Base-by-base conservation (phyloP, 306 rosid species). In the Luffa acutangula region DNA sequence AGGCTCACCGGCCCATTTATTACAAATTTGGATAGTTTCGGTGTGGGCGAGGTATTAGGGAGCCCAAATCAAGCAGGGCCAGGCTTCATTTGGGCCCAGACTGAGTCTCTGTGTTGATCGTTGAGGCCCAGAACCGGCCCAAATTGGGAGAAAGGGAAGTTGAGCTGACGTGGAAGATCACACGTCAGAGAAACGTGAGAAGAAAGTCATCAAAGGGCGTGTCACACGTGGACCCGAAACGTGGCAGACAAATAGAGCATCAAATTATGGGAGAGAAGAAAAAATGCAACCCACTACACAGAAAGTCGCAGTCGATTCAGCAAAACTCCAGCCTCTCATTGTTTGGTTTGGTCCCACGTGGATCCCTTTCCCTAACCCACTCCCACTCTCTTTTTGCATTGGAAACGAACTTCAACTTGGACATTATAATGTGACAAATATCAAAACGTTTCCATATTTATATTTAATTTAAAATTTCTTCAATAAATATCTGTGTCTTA, bases 141-240 rank as follows among this genome's bases (percentile, higher is more conserved):
- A 62, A 62, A 1, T 14, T 6, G n/a, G 25, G 18, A 60, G 2
- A 0, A 3, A 31, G 69, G 5, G 17, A 13, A 11, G 3, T 5
- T 3, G 51, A 18, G 9, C 14, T 11, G 42, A 21, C 42, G 69
- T 33, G 42, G 43, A 37, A 45, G 37, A 21, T 70, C 33, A 20
- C 20, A 45, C 57, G 76, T 71, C 57, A 71, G 54, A 45, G 57
- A 71, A 42, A 45, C 76, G 76, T 71, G 20, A 71, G 76, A 21
- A 21, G 39, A 2, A 71, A 9, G 76, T 71, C 57, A 71, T 21
- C 56, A 46, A 45, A 13, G 18, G 13, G 39, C 0, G 2, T 6
- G 76, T 6, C 9, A 71, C 41, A 71, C 76, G 76, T 71, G 76
- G 76, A 71, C 57, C 10, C 56, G n/a, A 70, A 70, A 42, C 76